Percentiles rank a stretch among this genome's conserved stretches.
These are phyloP conservation scores for Fraxinus latifolia DNA, from an alignment of 305 asterid species.

Conservation along the genomic window DNA sequence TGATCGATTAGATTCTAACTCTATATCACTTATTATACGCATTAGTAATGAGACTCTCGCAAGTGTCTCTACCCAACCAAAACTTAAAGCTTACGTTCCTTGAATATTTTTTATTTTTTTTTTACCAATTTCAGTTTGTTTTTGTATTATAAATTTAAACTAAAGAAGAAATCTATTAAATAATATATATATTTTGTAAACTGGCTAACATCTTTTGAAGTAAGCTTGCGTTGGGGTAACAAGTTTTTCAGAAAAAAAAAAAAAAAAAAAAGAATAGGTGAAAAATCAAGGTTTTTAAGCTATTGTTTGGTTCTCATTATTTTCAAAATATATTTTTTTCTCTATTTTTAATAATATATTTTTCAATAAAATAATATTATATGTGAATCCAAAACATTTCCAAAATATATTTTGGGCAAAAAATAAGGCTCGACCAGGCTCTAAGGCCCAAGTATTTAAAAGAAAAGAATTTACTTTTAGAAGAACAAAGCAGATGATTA, in stretches of 20 bases:
- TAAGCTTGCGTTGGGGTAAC: constrained; percentile 24
- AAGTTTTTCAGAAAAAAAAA: not conserved
- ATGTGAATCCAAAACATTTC: no score
- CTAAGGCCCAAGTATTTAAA: not conserved
- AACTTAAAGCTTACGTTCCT: not conserved
- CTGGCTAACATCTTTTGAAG: constrained; percentile 30
- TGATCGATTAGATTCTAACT: no score
- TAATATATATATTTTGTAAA: not conserved
- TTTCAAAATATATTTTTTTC: not conserved
- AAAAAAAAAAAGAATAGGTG: no score
- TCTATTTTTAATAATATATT: no score
- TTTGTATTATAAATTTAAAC: not conserved
- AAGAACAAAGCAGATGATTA: not conserved
- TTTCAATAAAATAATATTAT: no score
- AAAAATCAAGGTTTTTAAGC: no score
- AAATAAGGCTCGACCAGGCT: no score
- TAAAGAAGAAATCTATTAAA: not conserved
- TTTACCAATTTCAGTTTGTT: not conserved
- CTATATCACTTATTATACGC: no score
- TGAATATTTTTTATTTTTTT: no score
- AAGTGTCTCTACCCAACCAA: not conserved
- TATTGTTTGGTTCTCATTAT: not conserved
- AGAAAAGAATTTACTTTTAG: not conserved
- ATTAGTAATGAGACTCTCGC: not conserved
- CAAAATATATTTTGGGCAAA: no score